Percentiles rank a stretch among this genome's conserved stretches.
Conservation (phyloP, 495 filamentous ascomycete species). For the Trichoderma reesei region DNA sequence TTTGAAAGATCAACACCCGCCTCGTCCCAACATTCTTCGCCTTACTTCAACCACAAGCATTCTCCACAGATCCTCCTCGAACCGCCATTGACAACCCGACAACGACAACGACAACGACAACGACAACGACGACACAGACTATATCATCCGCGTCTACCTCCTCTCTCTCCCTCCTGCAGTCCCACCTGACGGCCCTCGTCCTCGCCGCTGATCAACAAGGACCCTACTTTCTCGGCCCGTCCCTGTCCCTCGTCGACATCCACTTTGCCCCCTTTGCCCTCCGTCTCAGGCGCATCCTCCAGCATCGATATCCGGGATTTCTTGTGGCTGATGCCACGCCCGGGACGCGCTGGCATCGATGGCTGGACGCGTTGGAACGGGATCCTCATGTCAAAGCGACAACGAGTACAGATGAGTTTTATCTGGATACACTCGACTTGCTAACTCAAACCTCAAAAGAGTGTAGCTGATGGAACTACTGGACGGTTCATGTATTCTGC, state of each 20-base stretch:
- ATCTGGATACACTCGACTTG: constrained; percentile 61
- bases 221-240: constrained; percentile 70
- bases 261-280: constrained; percentile 85
- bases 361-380: constrained; percentile 73
- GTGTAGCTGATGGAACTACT: background rate
- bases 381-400: constrained; percentile 67
- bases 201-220: constrained; percentile 54
- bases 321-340: constrained; percentile 63
- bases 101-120: background rate
- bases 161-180: constrained; percentile 53
- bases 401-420: constrained; percentile 64
- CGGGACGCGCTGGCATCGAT: constrained; percentile 61
- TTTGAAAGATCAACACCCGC: constrained; percentile 62
- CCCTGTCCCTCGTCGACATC: constrained; percentile 72
- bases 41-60: constrained; percentile 43
- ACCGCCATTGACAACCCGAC: background rate
- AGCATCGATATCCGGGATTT: constrained; percentile 51
- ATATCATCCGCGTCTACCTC: constrained; percentile 21
- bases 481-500: background rate
- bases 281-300: constrained; percentile 61
- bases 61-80: background rate
- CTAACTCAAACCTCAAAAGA: constrained; percentile 26
- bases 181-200: constrained; percentile 63
- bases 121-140: background rate
- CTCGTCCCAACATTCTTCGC: constrained; percentile 77